phyloP scores from a whole-genome alignment of 495 filamentous ascomycete genomes.

The Beverwykella pulmonaria region DNA sequence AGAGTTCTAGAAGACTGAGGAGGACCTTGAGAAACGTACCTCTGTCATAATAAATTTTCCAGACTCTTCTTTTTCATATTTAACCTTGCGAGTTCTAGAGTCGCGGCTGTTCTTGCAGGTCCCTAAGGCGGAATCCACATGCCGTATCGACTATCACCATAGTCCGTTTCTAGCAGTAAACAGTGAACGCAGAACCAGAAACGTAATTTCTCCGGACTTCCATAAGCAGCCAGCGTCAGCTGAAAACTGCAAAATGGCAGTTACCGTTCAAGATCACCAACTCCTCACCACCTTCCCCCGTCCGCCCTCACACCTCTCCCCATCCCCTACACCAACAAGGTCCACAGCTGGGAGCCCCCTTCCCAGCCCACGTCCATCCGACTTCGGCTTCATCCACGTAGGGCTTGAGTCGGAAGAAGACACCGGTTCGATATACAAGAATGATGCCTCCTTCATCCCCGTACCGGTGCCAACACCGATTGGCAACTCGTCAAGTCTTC shows the following conservation, averaged over 20 bases:
- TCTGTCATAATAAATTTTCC: not conserved
- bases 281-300: constrained; percentile 10
- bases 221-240: not conserved
- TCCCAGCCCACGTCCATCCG: constrained; percentile 10
- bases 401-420: not conserved
- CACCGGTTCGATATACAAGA: not conserved
- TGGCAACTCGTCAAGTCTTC: not conserved
- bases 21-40: not conserved
- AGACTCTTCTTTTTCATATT: no score
- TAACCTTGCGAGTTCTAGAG: no score
- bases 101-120: not conserved
- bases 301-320: not conserved
- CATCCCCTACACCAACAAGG: not conserved
- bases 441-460: not conserved
- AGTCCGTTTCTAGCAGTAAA: not conserved
- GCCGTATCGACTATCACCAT: not conserved
- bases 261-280: not conserved
- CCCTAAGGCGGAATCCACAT: not conserved
- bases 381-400: constrained; percentile 21
- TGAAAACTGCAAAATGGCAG: no score
- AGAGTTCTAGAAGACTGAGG: not conserved
- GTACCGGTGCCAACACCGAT: not conserved
- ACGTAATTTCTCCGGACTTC: not conserved
- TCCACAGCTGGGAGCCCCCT: not conserved
- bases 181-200: not conserved